phyloP scores from a whole-genome alignment of 2,329 filamentous ascomycete species.

The Madurella mycetomatis region DNA sequence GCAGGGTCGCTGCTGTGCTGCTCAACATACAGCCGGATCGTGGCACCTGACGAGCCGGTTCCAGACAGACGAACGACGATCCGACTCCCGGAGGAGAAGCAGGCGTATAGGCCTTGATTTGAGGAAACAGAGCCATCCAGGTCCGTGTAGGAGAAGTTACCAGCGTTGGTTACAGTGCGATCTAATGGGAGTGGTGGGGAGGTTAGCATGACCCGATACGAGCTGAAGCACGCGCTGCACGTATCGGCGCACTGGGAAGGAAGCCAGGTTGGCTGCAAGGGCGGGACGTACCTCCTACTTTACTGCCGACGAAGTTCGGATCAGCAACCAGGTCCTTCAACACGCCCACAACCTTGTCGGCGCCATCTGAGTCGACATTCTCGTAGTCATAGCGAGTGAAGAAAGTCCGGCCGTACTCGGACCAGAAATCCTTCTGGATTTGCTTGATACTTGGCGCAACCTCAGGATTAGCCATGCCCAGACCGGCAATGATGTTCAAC shows the following conservation, averaged over 20 bases:
- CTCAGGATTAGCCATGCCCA: slow-evolving; percentile 74
- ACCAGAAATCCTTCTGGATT: slow-evolving; percentile 98
- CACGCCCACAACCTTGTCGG: slow-evolving; percentile 81
- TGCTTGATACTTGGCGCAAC: slow-evolving; percentile 88
- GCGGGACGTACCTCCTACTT: slow-evolving; percentile 57
- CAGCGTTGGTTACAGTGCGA: slow-evolving; percentile 81
- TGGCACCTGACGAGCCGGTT: slow-evolving; percentile 91
- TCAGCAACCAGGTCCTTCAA: slow-evolving; percentile 75
- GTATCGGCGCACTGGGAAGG: background rate
- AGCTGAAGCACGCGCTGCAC: background rate
- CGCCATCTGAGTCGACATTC: slow-evolving; percentile 84
- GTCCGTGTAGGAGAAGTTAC: slow-evolving; percentile 97
- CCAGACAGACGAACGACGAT: slow-evolving; percentile 94
- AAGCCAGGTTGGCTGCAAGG: background rate
- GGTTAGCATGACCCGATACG: slow-evolving; percentile 20
- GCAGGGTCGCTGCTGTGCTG: slow-evolving; percentile 81
- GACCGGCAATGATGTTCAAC: slow-evolving; percentile 96
- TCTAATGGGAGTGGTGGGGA: slow-evolving; percentile 35
- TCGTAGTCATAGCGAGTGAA: slow-evolving; percentile 99
- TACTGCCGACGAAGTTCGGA: slow-evolving; percentile 72
- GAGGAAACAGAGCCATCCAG: slow-evolving; percentile 94
- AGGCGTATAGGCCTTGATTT: slow-evolving; percentile 93
- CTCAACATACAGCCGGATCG: slow-evolving; percentile 95
- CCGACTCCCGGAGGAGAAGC: slow-evolving; percentile 90
- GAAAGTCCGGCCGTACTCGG: slow-evolving; percentile 91